Evolutionary conservation across 805 yeast species (phyloP).

Genomic region (Pichia californica): DNA sequence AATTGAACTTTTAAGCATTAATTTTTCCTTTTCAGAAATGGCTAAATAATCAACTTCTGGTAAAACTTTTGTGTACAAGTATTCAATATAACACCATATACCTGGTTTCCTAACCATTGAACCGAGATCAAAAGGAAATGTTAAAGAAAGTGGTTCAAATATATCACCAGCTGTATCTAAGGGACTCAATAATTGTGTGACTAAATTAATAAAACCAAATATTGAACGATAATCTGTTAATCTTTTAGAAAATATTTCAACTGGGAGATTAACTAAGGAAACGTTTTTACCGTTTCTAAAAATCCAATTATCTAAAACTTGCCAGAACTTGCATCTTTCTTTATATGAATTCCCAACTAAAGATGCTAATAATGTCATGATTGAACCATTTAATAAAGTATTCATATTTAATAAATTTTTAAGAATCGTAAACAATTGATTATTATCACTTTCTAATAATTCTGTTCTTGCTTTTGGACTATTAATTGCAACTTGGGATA

Average conservation of each 20-base stretch:
- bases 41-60: constrained; percentile 40
- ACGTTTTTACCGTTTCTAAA: constrained; percentile 31
- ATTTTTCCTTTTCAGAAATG: constrained; percentile 29
- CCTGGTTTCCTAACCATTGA: constrained; percentile 55
- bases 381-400: constrained; percentile 38
- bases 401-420: constrained; percentile 22
- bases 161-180: constrained; percentile 24
- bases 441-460: constrained; percentile 28
- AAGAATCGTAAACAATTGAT: constrained; percentile 25
- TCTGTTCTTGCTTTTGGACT: constrained; percentile 30
- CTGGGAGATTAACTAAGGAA: constrained; percentile 22
- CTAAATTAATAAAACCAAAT: constrained; percentile 53
- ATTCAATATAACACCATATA: constrained; percentile 75
- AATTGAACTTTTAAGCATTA: constrained; percentile 47
- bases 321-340: constrained; percentile 53
- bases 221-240: constrained; percentile 6
- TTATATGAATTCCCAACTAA: constrained; percentile 42
- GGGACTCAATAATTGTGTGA: constrained; percentile 34
- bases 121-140: constrained; percentile 64
- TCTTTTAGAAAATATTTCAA: constrained; percentile 28
- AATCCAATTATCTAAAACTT: constrained; percentile 62
- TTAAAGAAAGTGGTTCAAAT: constrained; percentile 35
- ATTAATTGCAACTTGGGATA: constrained; percentile 45
- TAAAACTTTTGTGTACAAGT: constrained; percentile 59
- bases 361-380: constrained; percentile 49